Evolutionary conservation across 73 alveolate species (phyloP), one percentile per base, ranked within the genome.

Genomic region (Paramecium primaurelia): DNA sequence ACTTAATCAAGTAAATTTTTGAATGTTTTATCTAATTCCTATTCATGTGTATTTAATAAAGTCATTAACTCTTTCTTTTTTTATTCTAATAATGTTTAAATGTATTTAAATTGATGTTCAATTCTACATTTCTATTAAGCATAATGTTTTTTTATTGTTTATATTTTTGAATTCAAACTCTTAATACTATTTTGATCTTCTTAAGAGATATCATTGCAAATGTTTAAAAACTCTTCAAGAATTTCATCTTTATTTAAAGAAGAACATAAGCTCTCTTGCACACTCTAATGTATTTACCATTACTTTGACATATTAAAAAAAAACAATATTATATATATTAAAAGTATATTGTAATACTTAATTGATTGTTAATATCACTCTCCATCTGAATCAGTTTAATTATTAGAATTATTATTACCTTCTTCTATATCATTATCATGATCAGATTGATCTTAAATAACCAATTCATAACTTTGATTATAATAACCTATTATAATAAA

Each of bases 371-470:
- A 30, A 36, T 36, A 18, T 73, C 87, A 80, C 47, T 80, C 91
- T 54, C 22, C 69, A 45, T 80, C 91, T 22, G 91, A 80, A 45
- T 80, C 91, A 25, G 91, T 45, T 80, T 80, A 49, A 32, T 49
- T 64, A 64, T 64, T 28, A 25, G 91, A 80, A 45, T 80, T 45
- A 47, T 80, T 45, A 38, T 44, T 80, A 12, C 91, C 91, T 22
- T 80, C 91, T 26, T 80, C 91, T 22, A 77, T 80, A 80, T 80
- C 91, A 80, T 45, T 80, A 11, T 80, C 91, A 80, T 80, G 71
- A 80, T 80, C 91, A 26, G 77, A 80, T 80, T 47, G 32, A 36
- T 49, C 28, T 25, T 80, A 77, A 45, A 44, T 49, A 12, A 28
- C 40, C 77, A 80, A 28, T 45, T 80, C 91, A 22, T 45, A 20